These are phyloP conservation scores for Barnettozyma californica DNA, from an alignment of 805 yeast species.

Conservation along the genomic window DNA sequence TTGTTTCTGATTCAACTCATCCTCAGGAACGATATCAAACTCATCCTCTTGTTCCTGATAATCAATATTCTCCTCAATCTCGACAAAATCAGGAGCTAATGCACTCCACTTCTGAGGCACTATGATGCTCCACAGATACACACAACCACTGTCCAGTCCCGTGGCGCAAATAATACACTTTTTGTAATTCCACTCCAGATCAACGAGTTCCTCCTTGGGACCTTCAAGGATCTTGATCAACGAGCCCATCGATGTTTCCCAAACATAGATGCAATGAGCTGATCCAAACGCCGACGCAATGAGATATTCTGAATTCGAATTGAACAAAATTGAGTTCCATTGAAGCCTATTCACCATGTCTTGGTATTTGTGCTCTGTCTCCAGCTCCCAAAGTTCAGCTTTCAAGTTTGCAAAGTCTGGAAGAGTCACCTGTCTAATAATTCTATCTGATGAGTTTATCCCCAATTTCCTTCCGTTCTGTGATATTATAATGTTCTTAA, in stretches of 20 bases:
- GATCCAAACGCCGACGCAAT: slow-evolving; percentile 86
- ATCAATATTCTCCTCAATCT: slow-evolving; percentile 85
- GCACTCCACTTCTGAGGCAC: slow-evolving; percentile 96
- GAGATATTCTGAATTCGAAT: slow-evolving; percentile 73
- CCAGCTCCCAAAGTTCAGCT: slow-evolving; percentile 42
- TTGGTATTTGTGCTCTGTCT: slow-evolving; percentile 76
- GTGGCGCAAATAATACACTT: slow-evolving; percentile 74
- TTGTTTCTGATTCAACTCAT: slow-evolving; percentile 53
- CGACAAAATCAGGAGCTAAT: slow-evolving; percentile 92
- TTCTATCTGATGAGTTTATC: slow-evolving; percentile 72
- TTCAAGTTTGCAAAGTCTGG: slow-evolving; percentile 28
- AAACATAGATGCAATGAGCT: slow-evolving; percentile 82
- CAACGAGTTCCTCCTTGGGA: slow-evolving; percentile 80
- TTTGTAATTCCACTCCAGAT: slow-evolving; percentile 80
- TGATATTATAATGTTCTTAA: slow-evolving; percentile 61
- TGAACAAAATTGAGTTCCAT: slow-evolving; percentile 79
- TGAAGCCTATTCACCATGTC: slow-evolving; percentile 85
- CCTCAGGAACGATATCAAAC: slow-evolving; percentile 75
- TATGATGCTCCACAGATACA: slow-evolving; percentile 76
- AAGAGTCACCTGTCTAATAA: slow-evolving; percentile 56
- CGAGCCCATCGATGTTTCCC: slow-evolving; percentile 92
- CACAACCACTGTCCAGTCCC: slow-evolving; percentile 78
- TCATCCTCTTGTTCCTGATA: slow-evolving; percentile 89
- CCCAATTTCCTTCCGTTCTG: slow-evolving; percentile 58
- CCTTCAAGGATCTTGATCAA: slow-evolving; percentile 86